A percentile compares a stretch with the other conserved stretches of the same genome.
phyloP scores from a whole-genome alignment of 257 asterid species.

The Euphrasia confusa region DNA sequence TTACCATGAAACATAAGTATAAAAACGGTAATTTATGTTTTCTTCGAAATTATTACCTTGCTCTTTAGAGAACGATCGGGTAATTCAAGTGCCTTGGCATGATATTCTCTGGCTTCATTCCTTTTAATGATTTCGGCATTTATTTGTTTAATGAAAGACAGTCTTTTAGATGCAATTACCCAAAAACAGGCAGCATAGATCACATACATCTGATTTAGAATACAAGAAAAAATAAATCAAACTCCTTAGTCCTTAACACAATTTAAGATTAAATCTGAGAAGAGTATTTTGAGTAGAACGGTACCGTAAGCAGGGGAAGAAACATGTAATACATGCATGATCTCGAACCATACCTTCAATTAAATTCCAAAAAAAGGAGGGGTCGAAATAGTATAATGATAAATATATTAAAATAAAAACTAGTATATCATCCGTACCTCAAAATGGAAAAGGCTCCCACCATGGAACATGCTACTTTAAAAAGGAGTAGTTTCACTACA shows the following conservation, averaged over 20 bases:
- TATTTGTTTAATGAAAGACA: neutral
- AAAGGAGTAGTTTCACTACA: too few relatives aligned
- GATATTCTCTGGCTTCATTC: neutral
- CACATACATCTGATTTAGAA: neutral
- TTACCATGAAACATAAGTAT: too few relatives aligned
- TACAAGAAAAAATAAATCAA: too few relatives aligned
- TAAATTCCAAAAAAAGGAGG: neutral
- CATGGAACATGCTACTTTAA: too few relatives aligned
- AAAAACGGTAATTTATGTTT: too few relatives aligned
- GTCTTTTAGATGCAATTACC: neutral
- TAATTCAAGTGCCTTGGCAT: conserved; percentile 3
- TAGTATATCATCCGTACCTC: neutral
- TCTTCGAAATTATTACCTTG: neutral
- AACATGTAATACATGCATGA: neutral
- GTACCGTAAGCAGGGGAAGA: neutral
- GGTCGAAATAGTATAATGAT: too few relatives aligned
- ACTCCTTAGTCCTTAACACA: too few relatives aligned
- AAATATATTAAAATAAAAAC: too few relatives aligned
- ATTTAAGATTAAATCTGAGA: neutral
- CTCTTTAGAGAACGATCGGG: neutral
- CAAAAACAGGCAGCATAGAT: neutral
- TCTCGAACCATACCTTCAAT: neutral
- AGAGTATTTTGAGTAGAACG: too few relatives aligned
- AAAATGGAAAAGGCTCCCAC: too few relatives aligned
- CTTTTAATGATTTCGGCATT: neutral